Evolutionary conservation across 1,284 basidiomycete genomes (phyloP), one percentile per base, ranked within the genome.

Genomic region (Marasmius sp.): DNA sequence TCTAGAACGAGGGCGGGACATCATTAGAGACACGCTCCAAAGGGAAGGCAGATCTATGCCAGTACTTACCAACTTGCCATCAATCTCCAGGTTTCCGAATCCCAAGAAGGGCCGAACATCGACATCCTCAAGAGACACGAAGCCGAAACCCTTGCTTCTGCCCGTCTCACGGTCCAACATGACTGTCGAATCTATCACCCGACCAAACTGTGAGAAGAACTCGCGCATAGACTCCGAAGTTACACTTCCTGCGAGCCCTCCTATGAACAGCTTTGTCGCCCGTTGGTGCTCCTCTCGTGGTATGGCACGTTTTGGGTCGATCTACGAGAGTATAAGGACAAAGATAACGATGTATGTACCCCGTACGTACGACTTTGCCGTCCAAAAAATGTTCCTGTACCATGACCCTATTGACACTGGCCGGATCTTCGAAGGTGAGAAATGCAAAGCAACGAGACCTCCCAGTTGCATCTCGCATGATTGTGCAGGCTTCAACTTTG

Each of bases 111-210:
- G 88, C 64, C 94, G 89, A 45, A 96, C 93, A 65, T 92, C 88
- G 8, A 89, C 88, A 67, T 96, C 93, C 71, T 95, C 92, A 69
- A 98, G 97, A 0, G 95, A 97, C 20, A 99, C 91, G 72, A 99
- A 99, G 0, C 97, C 97, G 69, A 98, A 99, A 6, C 97, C 97
- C 74, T 99, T 97, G 76, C 93, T 95, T 54, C 96, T 81, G 37
- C 93, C 93, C 14, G 95, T 98, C 75, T 98, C 95, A 58, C 95
- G 91, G 77, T 99, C 97, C 70, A 98, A 86, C 97, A 99, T 99
- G 70, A 99, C 94, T 0, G 95, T 98, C 56, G 96, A 95, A 74
- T 99, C 97, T 70, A 96, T 91, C 64, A 99, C 94, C 67, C 89
- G 90, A 63, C 97, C 97, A 71, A 86, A 93, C 71, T 96, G 93